These are phyloP conservation scores for Protostelium mycophagum DNA, from an alignment of 78 protist species.

Conservation along the genomic window DNA sequence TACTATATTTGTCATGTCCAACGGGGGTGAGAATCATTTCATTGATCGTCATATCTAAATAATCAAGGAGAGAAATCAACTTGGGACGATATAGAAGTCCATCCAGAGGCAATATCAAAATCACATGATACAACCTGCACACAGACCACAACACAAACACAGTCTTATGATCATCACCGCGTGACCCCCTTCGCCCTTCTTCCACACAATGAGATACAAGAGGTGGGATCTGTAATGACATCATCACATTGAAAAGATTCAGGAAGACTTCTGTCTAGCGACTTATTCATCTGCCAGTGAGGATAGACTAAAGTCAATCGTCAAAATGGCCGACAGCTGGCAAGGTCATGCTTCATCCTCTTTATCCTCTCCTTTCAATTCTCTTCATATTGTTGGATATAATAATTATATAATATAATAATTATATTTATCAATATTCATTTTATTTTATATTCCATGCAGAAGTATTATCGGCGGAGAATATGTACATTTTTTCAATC, in stretches of 20 bases:
- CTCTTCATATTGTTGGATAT: not conserved
- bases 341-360: not conserved
- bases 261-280: not conserved
- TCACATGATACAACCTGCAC: not conserved
- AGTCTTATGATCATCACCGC: not conserved
- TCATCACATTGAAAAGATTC: not conserved
- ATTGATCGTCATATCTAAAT: not conserved
- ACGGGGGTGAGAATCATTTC: not conserved
- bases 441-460: too few species aligned
- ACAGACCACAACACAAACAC: not conserved
- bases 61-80: too few species aligned
- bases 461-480: too few species aligned
- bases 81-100: not conserved
- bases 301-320: not conserved
- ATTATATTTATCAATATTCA: too few species aligned
- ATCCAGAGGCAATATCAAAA: not conserved
- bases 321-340: not conserved
- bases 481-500: not conserved
- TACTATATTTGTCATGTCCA: not conserved
- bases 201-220: not conserved
- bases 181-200: not conserved
- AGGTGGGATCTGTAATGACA: not conserved
- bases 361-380: not conserved
- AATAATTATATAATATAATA: too few species aligned
- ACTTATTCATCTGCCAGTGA: not conserved